phyloP scores from a whole-genome alignment of 176 grass and related monocot genomes.

The Musa itinerans region DNA sequence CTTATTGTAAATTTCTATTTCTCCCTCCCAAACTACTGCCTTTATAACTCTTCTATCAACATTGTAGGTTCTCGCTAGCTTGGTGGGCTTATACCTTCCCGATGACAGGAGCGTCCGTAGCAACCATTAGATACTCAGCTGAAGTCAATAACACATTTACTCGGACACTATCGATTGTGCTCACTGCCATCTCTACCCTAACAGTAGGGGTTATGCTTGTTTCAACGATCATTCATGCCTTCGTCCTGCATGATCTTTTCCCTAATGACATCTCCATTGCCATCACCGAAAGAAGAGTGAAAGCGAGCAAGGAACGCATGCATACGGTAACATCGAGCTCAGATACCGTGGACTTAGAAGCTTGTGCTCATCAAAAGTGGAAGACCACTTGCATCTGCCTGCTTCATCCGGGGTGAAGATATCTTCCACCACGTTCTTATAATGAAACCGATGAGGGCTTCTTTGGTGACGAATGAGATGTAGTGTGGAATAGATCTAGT shows the following conservation, averaged over 20 bases:
- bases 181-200: not conserved
- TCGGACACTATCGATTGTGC: not conserved
- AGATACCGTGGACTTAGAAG: not conserved
- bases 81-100: constrained; percentile 10
- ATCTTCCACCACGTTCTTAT: no score
- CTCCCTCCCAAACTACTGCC: not conserved
- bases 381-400: not conserved
- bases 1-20: not conserved
- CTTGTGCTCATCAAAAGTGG: not conserved
- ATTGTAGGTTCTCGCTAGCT: constrained; percentile 1
- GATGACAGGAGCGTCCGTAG: not conserved
- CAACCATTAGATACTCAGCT: not conserved
- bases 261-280: constrained; percentile 6
- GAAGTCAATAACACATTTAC: not conserved
- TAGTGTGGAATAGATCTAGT: no score
- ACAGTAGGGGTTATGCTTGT: not conserved
- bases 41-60: not conserved
- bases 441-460: no score
- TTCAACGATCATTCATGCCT: constrained; percentile 3
- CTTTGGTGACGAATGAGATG: no score
- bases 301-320: not conserved
- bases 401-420: not conserved
- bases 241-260: not conserved
- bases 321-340: not conserved
- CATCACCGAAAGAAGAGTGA: not conserved